Conservation (phyloP, 75 land plant genomes). For the Pinus tabuliformis region DNA sequence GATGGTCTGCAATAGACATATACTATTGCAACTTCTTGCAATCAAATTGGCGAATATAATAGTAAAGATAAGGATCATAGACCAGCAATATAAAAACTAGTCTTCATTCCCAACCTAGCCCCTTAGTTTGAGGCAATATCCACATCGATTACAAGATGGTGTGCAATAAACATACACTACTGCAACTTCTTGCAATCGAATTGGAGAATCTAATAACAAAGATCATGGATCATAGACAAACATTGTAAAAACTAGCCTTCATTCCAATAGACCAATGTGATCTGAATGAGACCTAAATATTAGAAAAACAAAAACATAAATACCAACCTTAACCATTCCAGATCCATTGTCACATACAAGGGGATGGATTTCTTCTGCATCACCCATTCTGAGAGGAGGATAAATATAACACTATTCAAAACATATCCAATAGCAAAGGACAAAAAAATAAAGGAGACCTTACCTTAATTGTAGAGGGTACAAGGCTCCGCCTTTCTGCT, state of each 20-base stretch:
- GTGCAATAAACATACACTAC: not conserved
- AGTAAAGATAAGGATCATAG: not conserved
- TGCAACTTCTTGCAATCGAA: not conserved
- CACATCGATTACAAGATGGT: not conserved
- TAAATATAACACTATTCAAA: too few species aligned
- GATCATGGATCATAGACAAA: not conserved
- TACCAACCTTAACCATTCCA: slow-evolving; percentile 36
- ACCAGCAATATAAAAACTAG: not conserved
- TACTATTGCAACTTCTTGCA: not conserved
- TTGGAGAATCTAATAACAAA: not conserved
- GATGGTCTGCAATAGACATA: not conserved
- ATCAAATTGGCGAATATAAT: not conserved
- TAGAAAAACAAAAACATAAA: not conserved
- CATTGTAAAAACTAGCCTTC: not conserved
- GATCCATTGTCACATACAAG: slow-evolving; percentile 45
- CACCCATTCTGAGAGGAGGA: slow-evolving; percentile 34
- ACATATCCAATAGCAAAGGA: too few species aligned
- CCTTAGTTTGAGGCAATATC: not conserved
- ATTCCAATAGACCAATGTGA: not conserved
- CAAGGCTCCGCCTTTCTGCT: too few species aligned
- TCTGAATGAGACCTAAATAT: not conserved
- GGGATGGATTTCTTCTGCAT: slow-evolving; percentile 40
- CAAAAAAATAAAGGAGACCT: too few species aligned
- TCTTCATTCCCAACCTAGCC: too few species aligned
- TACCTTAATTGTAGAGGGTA: too few species aligned